These are phyloP conservation scores for Epichloe amarillans DNA, from an alignment of 2,329 filamentous ascomycete genomes.

Conservation along the genomic window DNA sequence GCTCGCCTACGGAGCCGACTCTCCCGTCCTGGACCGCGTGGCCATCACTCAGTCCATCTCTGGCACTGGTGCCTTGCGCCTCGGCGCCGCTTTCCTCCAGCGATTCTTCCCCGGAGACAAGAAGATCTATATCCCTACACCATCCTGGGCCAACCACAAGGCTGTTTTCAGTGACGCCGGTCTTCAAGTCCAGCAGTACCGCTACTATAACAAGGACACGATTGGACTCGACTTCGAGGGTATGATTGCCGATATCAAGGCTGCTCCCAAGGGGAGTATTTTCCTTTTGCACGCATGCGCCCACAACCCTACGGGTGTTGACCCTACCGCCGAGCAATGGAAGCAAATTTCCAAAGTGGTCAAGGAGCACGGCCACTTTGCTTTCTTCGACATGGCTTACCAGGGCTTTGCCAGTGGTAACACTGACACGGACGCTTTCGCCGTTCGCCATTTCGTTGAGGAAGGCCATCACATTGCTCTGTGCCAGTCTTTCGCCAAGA, in stretches of 20 bases:
- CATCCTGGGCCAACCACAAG: conserved; percentile 97
- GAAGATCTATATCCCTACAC: conserved; percentile 91
- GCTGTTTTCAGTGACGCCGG: conserved; percentile 92
- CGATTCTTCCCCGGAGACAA: conserved; percentile 85
- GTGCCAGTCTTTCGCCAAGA: conserved; percentile 95
- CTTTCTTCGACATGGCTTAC: conserved; percentile 99
- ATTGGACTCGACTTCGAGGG: conserved; percentile 97
- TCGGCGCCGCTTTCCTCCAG: conserved; percentile 85
- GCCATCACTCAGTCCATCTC: conserved; percentile 97
- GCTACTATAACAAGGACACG: conserved; percentile 98
- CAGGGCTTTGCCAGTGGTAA: conserved; percentile 93
- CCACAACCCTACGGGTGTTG: conserved; percentile 94
- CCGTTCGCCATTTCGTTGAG: conserved; percentile 83
- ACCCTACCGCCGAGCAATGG: conserved; percentile 89
- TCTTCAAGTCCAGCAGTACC: conserved; percentile 84
- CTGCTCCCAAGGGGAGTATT: conserved; percentile 72
- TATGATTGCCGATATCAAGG: conserved; percentile 80
- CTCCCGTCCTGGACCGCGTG: conserved; percentile 64
- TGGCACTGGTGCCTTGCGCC: conserved; percentile 87
- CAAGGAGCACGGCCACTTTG: conserved; percentile 76
- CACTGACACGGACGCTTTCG: conserved; percentile 85
- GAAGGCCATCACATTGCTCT: conserved; percentile 81
- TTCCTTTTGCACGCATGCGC: conserved; percentile 96
- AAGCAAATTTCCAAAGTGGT: conserved; percentile 75
- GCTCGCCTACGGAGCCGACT: conserved; percentile 80